Percentiles rank a stretch among this genome's conserved stretches.
Evolutionary conservation across 2,329 filamentous ascomycete genomes (phyloP).

Genomic region (Plenodomus lindquistii): DNA sequence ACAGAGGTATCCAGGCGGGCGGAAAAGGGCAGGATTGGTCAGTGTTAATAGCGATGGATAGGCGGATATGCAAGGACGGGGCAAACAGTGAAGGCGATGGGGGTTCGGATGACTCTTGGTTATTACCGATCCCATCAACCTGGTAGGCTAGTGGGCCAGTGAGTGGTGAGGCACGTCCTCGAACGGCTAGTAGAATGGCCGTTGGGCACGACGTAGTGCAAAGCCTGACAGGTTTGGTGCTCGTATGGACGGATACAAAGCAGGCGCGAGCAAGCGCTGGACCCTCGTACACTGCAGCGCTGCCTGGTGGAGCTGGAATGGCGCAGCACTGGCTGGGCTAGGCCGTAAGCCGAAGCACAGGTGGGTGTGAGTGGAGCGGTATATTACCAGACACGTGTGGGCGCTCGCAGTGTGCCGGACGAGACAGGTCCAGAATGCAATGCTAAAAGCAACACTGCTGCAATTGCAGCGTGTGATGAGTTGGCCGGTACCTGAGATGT

Average conservation of each 20-base stretch:
- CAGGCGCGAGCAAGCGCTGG: slow-evolving; percentile 24
- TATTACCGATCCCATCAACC: slow-evolving; percentile 38
- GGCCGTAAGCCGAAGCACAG: slow-evolving; percentile 38
- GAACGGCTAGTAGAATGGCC: slow-evolving; percentile 31
- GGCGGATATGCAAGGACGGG: slow-evolving; percentile 35
- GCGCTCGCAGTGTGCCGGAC: slow-evolving; percentile 22
- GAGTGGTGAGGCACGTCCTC: slow-evolving; percentile 35
- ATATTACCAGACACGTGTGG: slow-evolving; percentile 17
- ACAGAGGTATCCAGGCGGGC: slow-evolving; percentile 27
- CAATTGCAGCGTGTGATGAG: slow-evolving; percentile 24
- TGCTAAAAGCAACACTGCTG: slow-evolving; percentile 20
- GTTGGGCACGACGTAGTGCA: slow-evolving; percentile 41
- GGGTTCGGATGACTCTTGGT: slow-evolving; percentile 36
- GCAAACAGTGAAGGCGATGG: slow-evolving; percentile 29
- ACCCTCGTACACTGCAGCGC: slow-evolving; percentile 33
- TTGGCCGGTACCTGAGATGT: slow-evolving; percentile 28
- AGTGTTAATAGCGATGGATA: slow-evolving; percentile 21
- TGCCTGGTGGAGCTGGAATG: slow-evolving; percentile 35
- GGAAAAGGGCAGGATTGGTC: slow-evolving; percentile 34
- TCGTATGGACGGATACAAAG: slow-evolving; percentile 22
- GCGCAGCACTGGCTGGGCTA: slow-evolving; percentile 31
- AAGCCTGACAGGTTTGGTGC: slow-evolving; percentile 32
- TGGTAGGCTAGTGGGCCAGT: slow-evolving; percentile 39
- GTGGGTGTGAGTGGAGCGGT: slow-evolving; percentile 20
- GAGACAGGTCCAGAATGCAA: slow-evolving; percentile 28